Conservation (phyloP, 1,284 basidiomycete genomes). For the Trichosporon faecale region DNA sequence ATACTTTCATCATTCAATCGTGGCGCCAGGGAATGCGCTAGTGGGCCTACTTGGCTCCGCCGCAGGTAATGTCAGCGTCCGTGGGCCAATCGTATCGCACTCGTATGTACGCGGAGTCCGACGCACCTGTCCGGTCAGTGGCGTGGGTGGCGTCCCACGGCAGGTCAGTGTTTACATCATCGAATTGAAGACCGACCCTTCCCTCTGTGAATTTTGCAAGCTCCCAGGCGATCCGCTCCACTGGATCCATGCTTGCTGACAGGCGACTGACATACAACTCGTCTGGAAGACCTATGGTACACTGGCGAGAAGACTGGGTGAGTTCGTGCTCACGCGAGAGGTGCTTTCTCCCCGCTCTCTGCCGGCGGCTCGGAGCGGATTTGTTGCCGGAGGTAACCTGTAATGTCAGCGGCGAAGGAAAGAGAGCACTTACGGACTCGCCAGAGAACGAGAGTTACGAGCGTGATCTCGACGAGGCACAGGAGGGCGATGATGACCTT, state of each 20-base stretch:
- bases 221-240: neutral
- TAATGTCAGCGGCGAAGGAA: neutral
- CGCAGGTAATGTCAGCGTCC: neutral
- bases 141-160: conserved; percentile 3
- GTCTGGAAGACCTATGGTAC: neutral
- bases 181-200: neutral
- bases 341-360: neutral
- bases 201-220: neutral
- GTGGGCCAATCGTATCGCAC: neutral
- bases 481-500: neutral
- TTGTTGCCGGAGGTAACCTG: neutral
- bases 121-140: neutral
- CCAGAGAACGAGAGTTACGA: neutral
- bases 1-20: too few relatives aligned
- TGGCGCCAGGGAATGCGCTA: neutral
- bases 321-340: neutral
- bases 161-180: conserved; percentile 3
- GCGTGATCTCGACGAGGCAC: conserved; percentile 2
- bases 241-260: neutral
- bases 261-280: neutral
- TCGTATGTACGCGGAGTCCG: neutral
- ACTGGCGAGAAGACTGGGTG: neutral
- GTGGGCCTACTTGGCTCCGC: neutral
- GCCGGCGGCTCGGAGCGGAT: neutral
- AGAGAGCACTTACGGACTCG: neutral